Conservation (phyloP, 1,284 basidiomycete genomes). For the Mixia osmundae region DNA sequence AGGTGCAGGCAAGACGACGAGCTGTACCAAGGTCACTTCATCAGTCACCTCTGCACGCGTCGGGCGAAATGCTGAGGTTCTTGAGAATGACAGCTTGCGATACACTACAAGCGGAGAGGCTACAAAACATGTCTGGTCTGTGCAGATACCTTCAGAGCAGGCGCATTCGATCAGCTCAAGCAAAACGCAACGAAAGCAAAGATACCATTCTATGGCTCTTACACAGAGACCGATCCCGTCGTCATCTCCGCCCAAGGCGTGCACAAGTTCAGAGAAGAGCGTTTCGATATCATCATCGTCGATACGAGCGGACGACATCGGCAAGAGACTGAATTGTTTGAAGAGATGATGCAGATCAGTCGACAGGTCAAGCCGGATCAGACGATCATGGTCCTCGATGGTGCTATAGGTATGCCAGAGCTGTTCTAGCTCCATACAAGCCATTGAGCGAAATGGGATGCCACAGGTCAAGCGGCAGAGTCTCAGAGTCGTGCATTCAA, state of each 20-base stretch:
- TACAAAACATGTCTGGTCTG: conserved; percentile 98
- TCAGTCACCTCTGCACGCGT: neutral
- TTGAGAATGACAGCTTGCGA: conserved; percentile 40
- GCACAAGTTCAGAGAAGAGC: conserved; percentile 86
- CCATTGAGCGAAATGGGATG: conserved; percentile 18
- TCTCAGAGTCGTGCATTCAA: conserved; percentile 92
- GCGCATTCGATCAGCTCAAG: conserved; percentile 90
- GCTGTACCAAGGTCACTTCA: conserved; percentile 49
- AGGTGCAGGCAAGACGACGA: conserved; percentile 97
- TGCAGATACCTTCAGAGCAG: conserved; percentile 97
- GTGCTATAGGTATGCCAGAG: too few relatives aligned
- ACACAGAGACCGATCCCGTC: conserved; percentile 97
- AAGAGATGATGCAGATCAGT: conserved; percentile 95
- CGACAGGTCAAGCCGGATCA: conserved; percentile 60
- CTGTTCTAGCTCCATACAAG: conserved; percentile 4
- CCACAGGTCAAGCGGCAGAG: conserved; percentile 96
- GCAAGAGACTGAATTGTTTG: conserved; percentile 87
- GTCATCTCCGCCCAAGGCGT: conserved; percentile 84
- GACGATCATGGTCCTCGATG: conserved; percentile 27
- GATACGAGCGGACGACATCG: conserved; percentile 95
- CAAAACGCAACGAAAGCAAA: conserved; percentile 89
- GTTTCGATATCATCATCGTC: conserved; percentile 97
- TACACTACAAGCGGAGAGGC: conserved; percentile 89
- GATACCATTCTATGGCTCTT: conserved; percentile 95
- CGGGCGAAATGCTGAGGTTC: conserved; percentile 1